Base-by-base conservation (phyloP, 352 stramenopile species). In the Phytopythium aichiense region DNA sequence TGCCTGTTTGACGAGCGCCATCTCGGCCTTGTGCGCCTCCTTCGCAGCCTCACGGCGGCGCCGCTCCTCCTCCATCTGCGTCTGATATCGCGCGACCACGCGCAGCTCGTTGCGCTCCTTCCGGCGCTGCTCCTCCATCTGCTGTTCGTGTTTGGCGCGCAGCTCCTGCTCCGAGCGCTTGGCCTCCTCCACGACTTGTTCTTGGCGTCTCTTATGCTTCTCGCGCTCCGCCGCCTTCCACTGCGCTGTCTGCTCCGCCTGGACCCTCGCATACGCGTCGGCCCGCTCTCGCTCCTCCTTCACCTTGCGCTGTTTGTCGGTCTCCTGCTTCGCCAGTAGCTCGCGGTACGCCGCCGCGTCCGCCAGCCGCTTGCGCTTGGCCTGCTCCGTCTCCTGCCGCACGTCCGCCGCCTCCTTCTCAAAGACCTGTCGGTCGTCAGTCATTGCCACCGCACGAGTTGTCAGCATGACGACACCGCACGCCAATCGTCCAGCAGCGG, bases 331-430 rank as follows among this genome's bases (percentile, higher is more conserved):
- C 6, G 73, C 61, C 7, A 87, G 66, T 37, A 79, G 69, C 42
- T 60, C 45, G 15, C 75, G 69, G 37, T 85, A 84, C 46, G 76
- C 56, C 15, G 66, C 65, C 4, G 75, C 75, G 9, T 67, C 77
- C 16, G 66, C 70, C 43, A 84, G 62, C 1, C 71, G 74, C 37
- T 69, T 74, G 12, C 72, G 69, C 58, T 80, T 73, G 9, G 66
- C 58, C 43, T 86, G 73, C 38, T 83, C 76, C 31, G 72, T 71
- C 58, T 81, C 77, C n/a, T 77, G 72, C 35, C 74, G 68, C 48
- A 88, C 77, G 12, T 87, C 75, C 7, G 71, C 72, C 48, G 74
- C 67, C 56, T 89, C 79, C 38, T 81, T 70, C n/a, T 86, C 76
- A 56, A 84, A 88, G 61, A 88, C 73, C 63, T 86, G 49, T n/a